Evolutionary conservation across 2,329 filamentous ascomycete species (phyloP).

Genomic region (Pestalotiopsis sp.): DNA sequence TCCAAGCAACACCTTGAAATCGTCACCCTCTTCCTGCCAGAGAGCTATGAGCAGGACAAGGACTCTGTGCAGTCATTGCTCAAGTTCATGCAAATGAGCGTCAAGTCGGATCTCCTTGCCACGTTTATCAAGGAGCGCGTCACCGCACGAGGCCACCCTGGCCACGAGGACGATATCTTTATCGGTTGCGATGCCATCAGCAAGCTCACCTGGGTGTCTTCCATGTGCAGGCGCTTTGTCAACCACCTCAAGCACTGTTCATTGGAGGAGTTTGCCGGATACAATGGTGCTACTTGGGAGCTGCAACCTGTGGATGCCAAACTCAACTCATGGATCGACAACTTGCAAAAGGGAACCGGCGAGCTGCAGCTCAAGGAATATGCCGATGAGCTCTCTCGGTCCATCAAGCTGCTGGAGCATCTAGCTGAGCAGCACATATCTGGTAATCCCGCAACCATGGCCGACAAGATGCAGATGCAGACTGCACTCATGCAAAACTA

Average conservation of each 20-base stretch:
- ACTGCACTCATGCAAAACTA: conserved; percentile 77
- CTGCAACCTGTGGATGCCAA: conserved; percentile 89
- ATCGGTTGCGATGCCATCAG: conserved; percentile 80
- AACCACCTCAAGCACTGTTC: conserved; percentile 79
- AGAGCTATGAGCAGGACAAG: conserved; percentile 76
- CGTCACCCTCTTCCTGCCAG: conserved; percentile 84
- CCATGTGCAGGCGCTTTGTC: conserved; percentile 83
- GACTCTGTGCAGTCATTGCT: conserved; percentile 89
- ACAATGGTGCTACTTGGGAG: conserved; percentile 81
- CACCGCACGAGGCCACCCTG: conserved; percentile 65
- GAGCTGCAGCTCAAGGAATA: conserved; percentile 84
- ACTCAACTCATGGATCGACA: conserved; percentile 86
- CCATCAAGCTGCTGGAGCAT: conserved; percentile 85
- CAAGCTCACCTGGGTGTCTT: conserved; percentile 80
- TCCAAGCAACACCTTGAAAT: conserved; percentile 86
- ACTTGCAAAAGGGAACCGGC: conserved; percentile 79
- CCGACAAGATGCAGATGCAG: conserved; percentile 79
- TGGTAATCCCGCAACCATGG: conserved; percentile 69
- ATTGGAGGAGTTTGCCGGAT: conserved; percentile 74
- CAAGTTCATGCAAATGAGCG: conserved; percentile 82
- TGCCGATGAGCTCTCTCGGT: conserved; percentile 78
- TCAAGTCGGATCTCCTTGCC: conserved; percentile 82
- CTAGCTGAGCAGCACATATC: conserved; percentile 80
- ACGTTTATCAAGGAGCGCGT: conserved; percentile 79
- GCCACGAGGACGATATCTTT: conserved; percentile 77